Evolutionary conservation across 177 flowering plant genomes (phyloP).

Genomic region (Vitis hybrid): DNA sequence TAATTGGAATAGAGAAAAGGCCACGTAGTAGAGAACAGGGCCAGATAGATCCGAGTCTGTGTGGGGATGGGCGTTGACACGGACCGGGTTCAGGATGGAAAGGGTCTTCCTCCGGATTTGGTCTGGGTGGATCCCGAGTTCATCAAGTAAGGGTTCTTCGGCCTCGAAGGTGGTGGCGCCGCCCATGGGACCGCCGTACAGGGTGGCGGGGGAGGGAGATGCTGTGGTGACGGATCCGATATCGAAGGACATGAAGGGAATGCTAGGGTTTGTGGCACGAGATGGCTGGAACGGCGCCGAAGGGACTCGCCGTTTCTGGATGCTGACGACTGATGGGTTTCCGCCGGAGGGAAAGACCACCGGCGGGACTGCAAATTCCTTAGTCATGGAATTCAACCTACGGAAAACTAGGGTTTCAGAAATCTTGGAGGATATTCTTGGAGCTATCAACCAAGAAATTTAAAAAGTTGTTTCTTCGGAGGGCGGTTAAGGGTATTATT

Average conservation of each 20-base stretch:
- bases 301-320: constrained; percentile 63
- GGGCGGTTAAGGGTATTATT: not conserved
- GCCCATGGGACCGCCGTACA: constrained; percentile 25
- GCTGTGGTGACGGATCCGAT: constrained; percentile 56
- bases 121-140: constrained; percentile 82
- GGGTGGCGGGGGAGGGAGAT: constrained; percentile 29
- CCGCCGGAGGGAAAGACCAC: constrained; percentile 76
- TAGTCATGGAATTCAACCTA: constrained; percentile 39
- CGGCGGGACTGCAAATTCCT: constrained; percentile 76
- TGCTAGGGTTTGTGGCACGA: constrained; percentile 45
- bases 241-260: constrained; percentile 94
- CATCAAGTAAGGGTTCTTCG: constrained; percentile 73
- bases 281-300: constrained; percentile 78
- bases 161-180: constrained; percentile 53
- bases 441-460: not conserved
- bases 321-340: constrained; percentile 26
- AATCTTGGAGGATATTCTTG: not conserved
- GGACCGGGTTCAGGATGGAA: constrained; percentile 69
- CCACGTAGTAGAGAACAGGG: constrained; percentile 67
- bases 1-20: constrained; percentile 78
- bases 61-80: constrained; percentile 50
- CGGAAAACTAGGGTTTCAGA: constrained; percentile 8
- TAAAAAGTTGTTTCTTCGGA: not conserved
- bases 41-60: constrained; percentile 87
- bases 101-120: constrained; percentile 80